Evolutionary conservation across 1,139 yeast species (phyloP).

Genomic region (Kurtzmaniella natalensis): DNA sequence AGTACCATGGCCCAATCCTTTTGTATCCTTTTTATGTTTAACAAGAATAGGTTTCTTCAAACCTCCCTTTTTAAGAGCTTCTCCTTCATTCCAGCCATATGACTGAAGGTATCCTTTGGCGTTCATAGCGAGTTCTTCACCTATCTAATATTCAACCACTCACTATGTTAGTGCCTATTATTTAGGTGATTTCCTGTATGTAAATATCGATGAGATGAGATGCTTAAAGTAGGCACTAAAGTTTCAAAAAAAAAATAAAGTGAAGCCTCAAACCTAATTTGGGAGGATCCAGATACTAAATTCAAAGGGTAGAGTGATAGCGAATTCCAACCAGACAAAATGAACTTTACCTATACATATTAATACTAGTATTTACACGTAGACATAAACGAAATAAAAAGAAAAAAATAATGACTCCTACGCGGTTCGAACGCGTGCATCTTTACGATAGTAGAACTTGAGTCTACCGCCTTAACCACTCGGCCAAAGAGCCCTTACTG

Average conservation of each 20-base stretch:
- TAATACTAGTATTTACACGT: background rate
- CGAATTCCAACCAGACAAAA: too few species aligned
- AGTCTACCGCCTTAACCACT: constrained; percentile 5
- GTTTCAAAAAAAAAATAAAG: background rate
- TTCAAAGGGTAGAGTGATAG: too few species aligned
- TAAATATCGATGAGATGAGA: constrained; percentile 4
- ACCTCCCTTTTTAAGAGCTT: constrained; percentile 77
- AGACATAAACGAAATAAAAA: background rate
- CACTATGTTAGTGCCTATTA: too few species aligned
- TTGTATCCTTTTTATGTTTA: constrained; percentile 83
- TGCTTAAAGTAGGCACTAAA: background rate
- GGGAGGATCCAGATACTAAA: too few species aligned
- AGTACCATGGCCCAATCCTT: constrained; percentile 77
- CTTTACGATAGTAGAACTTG: constrained; percentile 6
- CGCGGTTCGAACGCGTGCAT: constrained; percentile 7
- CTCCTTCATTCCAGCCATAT: constrained; percentile 91
- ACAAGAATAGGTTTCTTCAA: constrained; percentile 81
- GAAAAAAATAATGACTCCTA: constrained; percentile 4
- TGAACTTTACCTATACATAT: too few species aligned
- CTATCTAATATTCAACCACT: too few species aligned
- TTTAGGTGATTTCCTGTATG: background rate
- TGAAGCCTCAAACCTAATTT: too few species aligned
- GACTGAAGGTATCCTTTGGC: constrained; percentile 67
- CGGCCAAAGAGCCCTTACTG: constrained; percentile 4
- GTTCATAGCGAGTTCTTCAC: constrained; percentile 47